phyloP scores from a whole-genome alignment of 164 flowering plant genomes.

The Houttuynia cordata region DNA sequence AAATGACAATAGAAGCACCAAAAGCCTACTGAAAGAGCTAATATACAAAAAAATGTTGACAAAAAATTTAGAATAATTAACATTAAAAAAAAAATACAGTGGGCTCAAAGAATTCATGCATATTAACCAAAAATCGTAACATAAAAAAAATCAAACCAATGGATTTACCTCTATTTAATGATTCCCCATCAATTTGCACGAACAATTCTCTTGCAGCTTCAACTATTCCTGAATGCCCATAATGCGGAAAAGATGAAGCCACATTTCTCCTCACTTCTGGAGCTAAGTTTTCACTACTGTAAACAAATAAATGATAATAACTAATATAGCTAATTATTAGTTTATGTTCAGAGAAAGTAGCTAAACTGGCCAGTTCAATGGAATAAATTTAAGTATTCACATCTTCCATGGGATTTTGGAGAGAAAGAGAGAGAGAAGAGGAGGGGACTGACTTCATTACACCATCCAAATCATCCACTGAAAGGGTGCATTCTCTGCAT shows the following conservation, averaged over 20 bases:
- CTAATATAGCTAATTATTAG: not conserved
- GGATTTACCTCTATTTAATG: constrained; percentile 20
- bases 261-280: constrained; percentile 27
- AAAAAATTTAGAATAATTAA: no score
- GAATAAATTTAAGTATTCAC: not conserved
- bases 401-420: not conserved
- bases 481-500: constrained; percentile 55
- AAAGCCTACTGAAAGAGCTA: not conserved
- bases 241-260: constrained; percentile 52
- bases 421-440: constrained; percentile 13
- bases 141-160: not conserved
- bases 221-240: constrained; percentile 77
- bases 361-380: not conserved
- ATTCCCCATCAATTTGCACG: constrained; percentile 53
- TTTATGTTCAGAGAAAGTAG: not conserved
- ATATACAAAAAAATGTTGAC: not conserved
- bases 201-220: constrained; percentile 74
- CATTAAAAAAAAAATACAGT: not conserved
- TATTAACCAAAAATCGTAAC: not conserved
- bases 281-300: constrained; percentile 27
- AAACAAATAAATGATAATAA: constrained; percentile 11
- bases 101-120: not conserved
- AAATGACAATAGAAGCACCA: not conserved
- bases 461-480: constrained; percentile 65
- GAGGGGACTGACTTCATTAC: constrained; percentile 37